Evolutionary conservation across 2,329 filamentous ascomycete genomes (phyloP).

Genomic region (Venturia effusa): DNA sequence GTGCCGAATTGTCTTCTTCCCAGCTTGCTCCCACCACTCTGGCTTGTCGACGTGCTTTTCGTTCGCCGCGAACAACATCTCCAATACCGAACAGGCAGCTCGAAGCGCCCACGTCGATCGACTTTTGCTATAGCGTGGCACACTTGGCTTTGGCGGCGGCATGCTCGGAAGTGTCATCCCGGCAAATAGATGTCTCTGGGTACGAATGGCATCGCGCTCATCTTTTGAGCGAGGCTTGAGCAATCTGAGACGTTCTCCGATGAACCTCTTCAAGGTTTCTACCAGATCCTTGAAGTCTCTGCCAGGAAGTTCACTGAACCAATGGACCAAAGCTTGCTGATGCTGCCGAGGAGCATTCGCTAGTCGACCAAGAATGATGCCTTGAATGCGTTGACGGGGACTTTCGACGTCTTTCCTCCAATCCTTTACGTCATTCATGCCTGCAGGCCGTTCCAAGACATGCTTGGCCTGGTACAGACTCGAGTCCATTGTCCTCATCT

Average conservation of each 20-base stretch:
- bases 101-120: constrained; percentile 61
- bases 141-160: background rate
- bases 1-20: constrained; percentile 25
- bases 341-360: background rate
- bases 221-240: background rate
- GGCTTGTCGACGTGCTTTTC: constrained; percentile 32
- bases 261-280: background rate
- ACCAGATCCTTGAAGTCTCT: background rate
- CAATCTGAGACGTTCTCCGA: background rate
- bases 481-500: background rate
- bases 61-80: constrained; percentile 74
- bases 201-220: background rate
- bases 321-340: background rate
- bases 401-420: background rate
- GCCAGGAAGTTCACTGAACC: constrained; percentile 1
- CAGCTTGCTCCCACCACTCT: constrained; percentile 28
- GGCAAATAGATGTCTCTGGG: background rate
- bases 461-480: background rate
- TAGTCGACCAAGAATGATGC: background rate
- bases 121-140: constrained; percentile 3
- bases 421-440: background rate
- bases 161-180: background rate
- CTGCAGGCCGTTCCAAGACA: background rate
- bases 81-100: constrained; percentile 68
- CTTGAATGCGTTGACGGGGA: background rate